These are phyloP conservation scores for Penicillium cinerascens DNA, from an alignment of 495 filamentous ascomycete species.

Conservation along the genomic window DNA sequence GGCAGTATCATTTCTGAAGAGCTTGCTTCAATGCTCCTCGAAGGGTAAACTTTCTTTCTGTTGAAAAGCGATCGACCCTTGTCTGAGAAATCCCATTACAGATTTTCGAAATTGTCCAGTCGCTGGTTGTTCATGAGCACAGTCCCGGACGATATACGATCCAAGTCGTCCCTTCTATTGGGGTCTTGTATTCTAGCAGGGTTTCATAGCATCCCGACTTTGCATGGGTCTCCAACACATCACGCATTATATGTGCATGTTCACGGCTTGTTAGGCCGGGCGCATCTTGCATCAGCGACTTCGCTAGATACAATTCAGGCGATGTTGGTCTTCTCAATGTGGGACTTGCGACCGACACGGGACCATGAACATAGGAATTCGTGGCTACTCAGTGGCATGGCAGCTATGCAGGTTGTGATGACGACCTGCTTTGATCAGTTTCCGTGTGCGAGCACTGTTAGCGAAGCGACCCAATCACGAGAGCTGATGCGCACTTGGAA, in stretches of 20 bases:
- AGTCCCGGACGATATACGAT: constrained; percentile 1
- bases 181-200: constrained; percentile 19
- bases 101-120: constrained; percentile 17
- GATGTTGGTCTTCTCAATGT: constrained; percentile 19
- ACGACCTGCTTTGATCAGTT: constrained; percentile 12
- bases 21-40: constrained; percentile 2
- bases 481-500: constrained; percentile 18
- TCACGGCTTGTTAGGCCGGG: constrained; percentile 8
- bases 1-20: constrained; percentile 9
- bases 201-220: constrained; percentile 6
- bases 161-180: constrained; percentile 13
- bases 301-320: constrained; percentile 18
- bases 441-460: neutral
- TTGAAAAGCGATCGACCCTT: neutral
- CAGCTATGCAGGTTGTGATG: constrained; percentile 15
- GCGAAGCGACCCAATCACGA: neutral
- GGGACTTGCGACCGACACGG: constrained; percentile 15
- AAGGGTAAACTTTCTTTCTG: constrained; percentile 4
- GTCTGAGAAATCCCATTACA: neutral
- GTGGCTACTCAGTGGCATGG: constrained; percentile 16
- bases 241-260: constrained; percentile 14
- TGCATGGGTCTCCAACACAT: constrained; percentile 15
- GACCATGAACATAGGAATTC: constrained; percentile 20
- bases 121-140: constrained; percentile 21
- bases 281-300: constrained; percentile 5